These are phyloP conservation scores for Esteya vermicola DNA, from an alignment of 2,329 filamentous ascomycete genomes.

Conservation along the genomic window DNA sequence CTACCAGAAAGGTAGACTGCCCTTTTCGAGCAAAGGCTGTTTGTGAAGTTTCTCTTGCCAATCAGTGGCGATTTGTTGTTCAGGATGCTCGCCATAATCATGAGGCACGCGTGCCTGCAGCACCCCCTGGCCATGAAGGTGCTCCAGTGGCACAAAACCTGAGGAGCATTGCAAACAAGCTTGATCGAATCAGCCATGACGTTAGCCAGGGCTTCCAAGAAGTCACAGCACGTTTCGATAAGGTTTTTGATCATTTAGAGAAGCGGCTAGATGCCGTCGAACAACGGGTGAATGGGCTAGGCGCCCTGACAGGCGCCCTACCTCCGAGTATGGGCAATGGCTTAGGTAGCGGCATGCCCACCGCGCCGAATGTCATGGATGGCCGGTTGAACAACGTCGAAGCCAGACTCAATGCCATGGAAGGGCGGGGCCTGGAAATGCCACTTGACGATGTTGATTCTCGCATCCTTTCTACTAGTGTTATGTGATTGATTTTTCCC, in stretches of 20 bases:
- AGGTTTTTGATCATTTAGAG: slow-evolving; percentile 32
- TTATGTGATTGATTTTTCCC: too few species aligned
- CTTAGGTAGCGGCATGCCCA: slow-evolving; percentile 14
- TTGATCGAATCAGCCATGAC: slow-evolving; percentile 44
- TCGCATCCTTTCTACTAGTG: slow-evolving; percentile 18
- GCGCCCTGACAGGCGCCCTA: slow-evolving; percentile 3
- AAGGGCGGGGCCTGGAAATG: slow-evolving; percentile 21
- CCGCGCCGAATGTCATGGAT: slow-evolving; percentile 12
- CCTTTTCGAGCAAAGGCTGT: slow-evolving; percentile 50
- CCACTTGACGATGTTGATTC: slow-evolving; percentile 24
- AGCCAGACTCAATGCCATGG: slow-evolving; percentile 22
- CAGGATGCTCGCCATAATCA: slow-evolving; percentile 48
- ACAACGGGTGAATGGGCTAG: slow-evolving; percentile 13
- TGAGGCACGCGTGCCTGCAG: slow-evolving; percentile 40
- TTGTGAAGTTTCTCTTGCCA: slow-evolving; percentile 46
- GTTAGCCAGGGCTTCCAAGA: slow-evolving; percentile 36
- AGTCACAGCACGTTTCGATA: slow-evolving; percentile 35
- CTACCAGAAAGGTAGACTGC: slow-evolving; percentile 49
- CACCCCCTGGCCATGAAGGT: slow-evolving; percentile 40
- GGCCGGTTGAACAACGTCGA: slow-evolving; percentile 20
- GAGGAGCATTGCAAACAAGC: slow-evolving; percentile 42
- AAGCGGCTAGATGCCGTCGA: slow-evolving; percentile 42
- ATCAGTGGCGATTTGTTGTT: slow-evolving; percentile 50
- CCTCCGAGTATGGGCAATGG: slow-evolving; percentile 14
- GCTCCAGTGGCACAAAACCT: slow-evolving; percentile 43